Evolutionary conservation across 345 rosid species (phyloP), one percentile per base, ranked within the genome.

Genomic region (Syzygium grande): DNA sequence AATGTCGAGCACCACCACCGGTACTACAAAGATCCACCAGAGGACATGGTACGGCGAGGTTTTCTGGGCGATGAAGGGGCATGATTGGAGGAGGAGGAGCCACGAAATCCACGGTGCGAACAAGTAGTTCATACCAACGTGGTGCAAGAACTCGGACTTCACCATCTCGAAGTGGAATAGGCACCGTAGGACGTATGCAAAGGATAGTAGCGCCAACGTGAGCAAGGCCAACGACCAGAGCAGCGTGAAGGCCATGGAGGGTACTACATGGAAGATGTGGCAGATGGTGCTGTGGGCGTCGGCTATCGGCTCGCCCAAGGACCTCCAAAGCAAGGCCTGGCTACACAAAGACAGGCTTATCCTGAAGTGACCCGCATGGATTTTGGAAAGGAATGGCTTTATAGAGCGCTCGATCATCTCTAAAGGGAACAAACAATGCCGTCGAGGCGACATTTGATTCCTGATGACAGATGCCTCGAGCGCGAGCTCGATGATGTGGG

Each of bases 321-420:
- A 87, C 89, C 92, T 94, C 96, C 96, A 94, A 3, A 94, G 84
- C 34, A 93, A 73, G 84, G 94, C 93, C 86, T 94, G 96, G 91
- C 93, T 91, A 88, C 92, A 89, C 2, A 94, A 63, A 29, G 96
- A 94, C 46, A 94, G 92, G 80, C 93, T 90, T 88, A 94, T 92
- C 86, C 96, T 90, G 88, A 94, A 94, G 85, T 91, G 91, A 22
- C 96, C 94, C 4, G 94, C 96, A 41, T 94, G 93, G 88, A 94
- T 88, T 63, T 89, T 86, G 3, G 86, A 89, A 51, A 93, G 56
- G 55, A 89, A 51, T 30, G 90, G 89, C 10, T 54, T 84, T 54
- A 84, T 52, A 22, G 86, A 88, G 19, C 53, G 85, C 55, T 80
- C 87, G 17, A 80, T 54, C 61, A 86, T 16, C 41, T 52, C 17